Evolutionary conservation across 2,329 filamentous ascomycete genomes (phyloP).

Genomic region (Chalaropsis ovoidea): DNA sequence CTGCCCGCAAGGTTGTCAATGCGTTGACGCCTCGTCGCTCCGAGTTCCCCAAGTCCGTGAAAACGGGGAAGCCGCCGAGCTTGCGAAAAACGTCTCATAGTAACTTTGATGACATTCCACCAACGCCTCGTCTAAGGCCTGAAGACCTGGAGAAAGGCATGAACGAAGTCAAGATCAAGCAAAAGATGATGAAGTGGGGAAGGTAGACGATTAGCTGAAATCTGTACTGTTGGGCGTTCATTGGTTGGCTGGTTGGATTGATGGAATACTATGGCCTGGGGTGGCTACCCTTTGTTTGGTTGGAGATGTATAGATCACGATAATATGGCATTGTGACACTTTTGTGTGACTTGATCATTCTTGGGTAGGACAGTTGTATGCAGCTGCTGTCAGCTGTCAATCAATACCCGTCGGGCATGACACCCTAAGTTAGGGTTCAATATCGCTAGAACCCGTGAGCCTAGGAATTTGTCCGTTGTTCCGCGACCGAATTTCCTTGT

Average conservation of each 20-base stretch:
- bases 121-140: conserved; percentile 45
- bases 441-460: background rate
- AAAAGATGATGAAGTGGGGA: conserved; percentile 27
- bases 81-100: conserved; percentile 31
- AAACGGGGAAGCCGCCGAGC: conserved; percentile 33
- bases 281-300: too few species aligned
- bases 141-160: conserved; percentile 52
- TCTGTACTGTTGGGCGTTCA: background rate
- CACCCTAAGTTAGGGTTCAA: background rate
- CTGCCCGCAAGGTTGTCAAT: conserved; percentile 51
- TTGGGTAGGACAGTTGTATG: background rate
- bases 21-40: conserved; percentile 52
- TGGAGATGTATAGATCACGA: too few species aligned
- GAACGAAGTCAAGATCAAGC: conserved; percentile 33
- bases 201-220: conserved; percentile 25
- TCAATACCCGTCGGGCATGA: too few species aligned
- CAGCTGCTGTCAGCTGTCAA: background rate
- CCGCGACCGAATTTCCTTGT: background rate
- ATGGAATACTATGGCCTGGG: background rate
- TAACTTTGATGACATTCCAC: conserved; percentile 47
- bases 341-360: background rate
- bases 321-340: too few species aligned
- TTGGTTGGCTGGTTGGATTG: background rate
- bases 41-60: conserved; percentile 51
- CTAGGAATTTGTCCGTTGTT: background rate